Evolutionary conservation across 2,329 filamentous ascomycete genomes (phyloP), one percentile per base, ranked within the genome.

Genomic region (Stagonosporopsis cucurbitacearum): DNA sequence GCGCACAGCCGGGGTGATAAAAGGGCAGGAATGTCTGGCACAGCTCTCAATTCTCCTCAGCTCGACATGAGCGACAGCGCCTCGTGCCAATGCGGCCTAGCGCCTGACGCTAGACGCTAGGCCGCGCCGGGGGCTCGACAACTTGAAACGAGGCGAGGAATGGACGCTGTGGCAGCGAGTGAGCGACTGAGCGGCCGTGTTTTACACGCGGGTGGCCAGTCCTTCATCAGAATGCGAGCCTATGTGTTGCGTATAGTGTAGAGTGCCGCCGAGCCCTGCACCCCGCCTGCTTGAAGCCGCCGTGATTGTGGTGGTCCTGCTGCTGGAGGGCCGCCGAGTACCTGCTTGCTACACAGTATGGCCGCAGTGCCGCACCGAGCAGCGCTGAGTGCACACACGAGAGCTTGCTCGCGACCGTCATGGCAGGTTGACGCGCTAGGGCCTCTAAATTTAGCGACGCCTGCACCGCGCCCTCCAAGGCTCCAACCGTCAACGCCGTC

Each of bases 1-100:
- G 65, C 60, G 59, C 67, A 66, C 65, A 59, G 60, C 62, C 64
- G 63, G 67, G 62, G 59, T 66, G 63, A 66, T 68, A 68, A 67
- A 67, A 67, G 57, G 56, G 49, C 44, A 52, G 54, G 54, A 57
- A 49, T 57, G 54, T 53, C 54, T 49, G 20, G 49, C 54, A 49
- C 54, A 49, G 49, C 54, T 57, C 43, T 51, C 53, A 56, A 51
- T 51, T 56, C 53, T 56, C 54, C 49, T 57, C 54, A 57, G 54
- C 54, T 57, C 44, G 44, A 57, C 37, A 23, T 56, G 53, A 56
- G 47, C 53, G 47, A 56, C 53, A 56, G 53, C 54, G 54, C 54
- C 54, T 53, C 49, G 44, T 33, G 1, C 49, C n/a, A 6, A 45
- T 45, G 15, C 23, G 49, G 37, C 25, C 48, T 57, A 57, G 54